Evolutionary conservation across 441 rosid species (phyloP), one percentile per base, ranked within the genome.

Genomic region (Syzygium syzygioides): DNA sequence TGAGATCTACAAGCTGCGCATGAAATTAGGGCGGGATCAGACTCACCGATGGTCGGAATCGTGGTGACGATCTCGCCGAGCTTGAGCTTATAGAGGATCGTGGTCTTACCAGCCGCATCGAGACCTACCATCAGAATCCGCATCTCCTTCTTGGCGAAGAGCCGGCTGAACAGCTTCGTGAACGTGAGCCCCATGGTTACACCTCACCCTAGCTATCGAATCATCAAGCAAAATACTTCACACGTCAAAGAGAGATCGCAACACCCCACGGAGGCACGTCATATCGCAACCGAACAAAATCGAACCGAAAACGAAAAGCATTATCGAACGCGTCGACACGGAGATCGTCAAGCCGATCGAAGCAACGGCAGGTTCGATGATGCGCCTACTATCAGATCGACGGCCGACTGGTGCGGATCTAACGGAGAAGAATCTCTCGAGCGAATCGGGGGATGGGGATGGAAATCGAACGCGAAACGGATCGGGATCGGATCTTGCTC

Each of bases 91-190:
- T 88, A 88, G 71, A 88, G 48, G 85, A 88, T 88, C 87, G 90
- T 88, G 57, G 90, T 88, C 57, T 88, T 88, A 88, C 90, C 90
- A 71, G 90, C 90, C 20, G 90, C 90, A 66, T 88, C 90, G 48
- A 88, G 90, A 88, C 90, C 90, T 32, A 88, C 90, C 90, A 88
- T 88, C 68, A 88, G 64, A 71, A 88, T 88, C 53, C 90, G 53
- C 90, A 88, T 88, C 87, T 88, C 90, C 90, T 88, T 88, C 87
- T 88, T 88, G 90, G 87, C 90, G 15, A 88, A 88, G 9, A 88
- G 85, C 85, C 87, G 87, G 90, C 87, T 88, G 53, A 88, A 88
- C 54, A 88, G 90, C 87, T 88, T 88, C 85, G 87, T 86, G 87
- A 88, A 88, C 59, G 90, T 85, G 32, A 88, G 53, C 87, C 90